A percentile compares a stretch with the other conserved stretches of the same genome.
phyloP scores from a whole-genome alignment of 163 green algal species.

The Chloromonas sp. region DNA sequence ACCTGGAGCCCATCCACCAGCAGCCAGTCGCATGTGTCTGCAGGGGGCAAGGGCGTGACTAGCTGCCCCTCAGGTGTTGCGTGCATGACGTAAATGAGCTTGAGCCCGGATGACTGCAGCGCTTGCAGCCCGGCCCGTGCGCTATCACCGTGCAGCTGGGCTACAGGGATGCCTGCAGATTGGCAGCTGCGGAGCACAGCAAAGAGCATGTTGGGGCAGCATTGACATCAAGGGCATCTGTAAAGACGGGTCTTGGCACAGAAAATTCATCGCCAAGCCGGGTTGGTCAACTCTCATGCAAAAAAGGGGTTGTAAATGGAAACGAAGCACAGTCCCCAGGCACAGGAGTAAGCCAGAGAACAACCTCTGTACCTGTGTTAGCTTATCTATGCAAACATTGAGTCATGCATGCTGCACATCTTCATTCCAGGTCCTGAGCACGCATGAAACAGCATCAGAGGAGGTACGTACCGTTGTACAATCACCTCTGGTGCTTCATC shows the following conservation, averaged over 20 bases:
- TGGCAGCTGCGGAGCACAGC: constrained; percentile 26
- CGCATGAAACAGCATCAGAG: too few relatives aligned
- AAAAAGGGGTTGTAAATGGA: too few relatives aligned
- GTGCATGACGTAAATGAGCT: constrained; percentile 75
- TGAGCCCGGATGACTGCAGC: constrained; percentile 17
- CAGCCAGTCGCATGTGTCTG: constrained; percentile 47
- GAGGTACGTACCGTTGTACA: neutral
- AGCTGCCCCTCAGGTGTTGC: constrained; percentile 40
- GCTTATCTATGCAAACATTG: too few relatives aligned
- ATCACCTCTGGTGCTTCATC: constrained; percentile 73
- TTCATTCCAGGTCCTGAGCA: too few relatives aligned
- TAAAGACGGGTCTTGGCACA: neutral
- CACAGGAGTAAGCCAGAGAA: neutral
- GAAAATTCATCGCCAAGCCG: too few relatives aligned
- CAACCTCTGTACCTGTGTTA: neutral
- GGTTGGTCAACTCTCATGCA: too few relatives aligned
- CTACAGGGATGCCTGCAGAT: constrained; percentile 44
- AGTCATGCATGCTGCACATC: too few relatives aligned
- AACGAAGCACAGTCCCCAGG: too few relatives aligned
- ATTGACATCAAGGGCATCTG: neutral
- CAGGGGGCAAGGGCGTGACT: neutral
- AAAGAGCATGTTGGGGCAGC: neutral
- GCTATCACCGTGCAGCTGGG: constrained; percentile 75
- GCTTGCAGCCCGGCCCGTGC: constrained; percentile 28
- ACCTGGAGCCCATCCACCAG: constrained; percentile 69